A percentile compares a stretch with the other conserved stretches of the same genome.
Evolutionary conservation across 2,329 filamentous ascomycete species (phyloP).

Genomic region (Diaporthe capsici): DNA sequence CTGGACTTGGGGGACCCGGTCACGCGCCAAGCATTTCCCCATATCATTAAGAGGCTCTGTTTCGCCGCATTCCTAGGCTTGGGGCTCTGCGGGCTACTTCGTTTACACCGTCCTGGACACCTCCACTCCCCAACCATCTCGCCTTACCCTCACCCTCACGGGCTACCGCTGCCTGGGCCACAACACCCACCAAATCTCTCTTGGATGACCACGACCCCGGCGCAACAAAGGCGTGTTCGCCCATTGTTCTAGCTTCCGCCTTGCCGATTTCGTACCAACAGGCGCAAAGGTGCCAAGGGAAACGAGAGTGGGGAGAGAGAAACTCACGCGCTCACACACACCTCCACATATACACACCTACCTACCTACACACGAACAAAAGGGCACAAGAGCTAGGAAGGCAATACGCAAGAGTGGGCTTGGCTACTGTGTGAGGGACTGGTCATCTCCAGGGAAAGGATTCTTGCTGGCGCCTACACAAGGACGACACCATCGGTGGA

Average conservation of each 20-base stretch:
- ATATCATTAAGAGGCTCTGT: constrained; percentile 41
- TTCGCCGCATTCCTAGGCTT: constrained; percentile 42
- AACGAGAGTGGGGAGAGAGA: not conserved
- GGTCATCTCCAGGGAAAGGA: not conserved
- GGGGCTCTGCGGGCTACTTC: constrained; percentile 42
- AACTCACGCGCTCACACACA: not conserved
- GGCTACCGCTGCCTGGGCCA: constrained; percentile 29
- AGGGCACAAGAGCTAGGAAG: constrained; percentile 28
- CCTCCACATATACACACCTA: not conserved
- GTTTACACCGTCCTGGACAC: constrained; percentile 37
- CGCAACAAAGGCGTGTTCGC: constrained; percentile 29
- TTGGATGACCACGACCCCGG: constrained; percentile 36
- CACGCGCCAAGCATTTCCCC: constrained; percentile 43
- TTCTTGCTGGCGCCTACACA: constrained; percentile 5
- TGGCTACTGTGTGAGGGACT: not conserved
- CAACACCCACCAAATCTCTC: constrained; percentile 16
- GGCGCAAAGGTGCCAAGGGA: constrained; percentile 30
- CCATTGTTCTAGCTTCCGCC: constrained; percentile 3
- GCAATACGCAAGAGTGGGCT: not conserved
- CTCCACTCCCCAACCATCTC: constrained; percentile 39
- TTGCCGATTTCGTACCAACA: constrained; percentile 12
- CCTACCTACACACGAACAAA: not conserved
- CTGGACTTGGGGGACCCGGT: constrained; percentile 34
- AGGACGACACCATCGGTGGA: not conserved
- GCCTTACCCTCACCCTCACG: constrained; percentile 34